Evolutionary conservation across 139 green algal genomes (phyloP).

Genomic region (Klebsormidium nitens): DNA sequence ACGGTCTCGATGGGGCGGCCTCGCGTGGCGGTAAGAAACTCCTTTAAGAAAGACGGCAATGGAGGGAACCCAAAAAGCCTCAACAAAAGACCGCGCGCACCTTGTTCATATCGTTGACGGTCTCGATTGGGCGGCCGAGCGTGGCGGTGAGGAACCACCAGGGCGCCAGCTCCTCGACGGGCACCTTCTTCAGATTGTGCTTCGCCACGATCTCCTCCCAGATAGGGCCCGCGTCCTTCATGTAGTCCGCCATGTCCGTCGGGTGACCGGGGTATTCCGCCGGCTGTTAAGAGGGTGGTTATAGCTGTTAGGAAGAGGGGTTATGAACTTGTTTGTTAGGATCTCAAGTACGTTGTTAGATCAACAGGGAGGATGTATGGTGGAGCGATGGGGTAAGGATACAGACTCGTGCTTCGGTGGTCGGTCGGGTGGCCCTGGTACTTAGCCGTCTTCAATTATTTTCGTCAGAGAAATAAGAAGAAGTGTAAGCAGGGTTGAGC

Average conservation of each 20-base stretch:
- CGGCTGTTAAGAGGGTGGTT: background rate
- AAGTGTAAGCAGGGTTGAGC: too few species aligned
- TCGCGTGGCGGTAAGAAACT: background rate
- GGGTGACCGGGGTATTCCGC: background rate
- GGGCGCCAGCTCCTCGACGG: constrained; percentile 4
- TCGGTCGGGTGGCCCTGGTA: too few species aligned
- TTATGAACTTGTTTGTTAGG: background rate
- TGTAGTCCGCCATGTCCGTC: background rate
- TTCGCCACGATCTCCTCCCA: constrained; percentile 17
- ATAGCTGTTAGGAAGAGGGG: background rate
- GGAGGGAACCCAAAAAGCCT: too few species aligned
- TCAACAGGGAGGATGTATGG: background rate
- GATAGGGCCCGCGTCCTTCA: constrained; percentile 7
- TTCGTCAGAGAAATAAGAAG: too few species aligned
- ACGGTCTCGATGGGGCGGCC: background rate
- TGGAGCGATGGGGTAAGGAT: background rate
- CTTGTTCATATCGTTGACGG: constrained; percentile 12
- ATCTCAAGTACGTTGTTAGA: background rate
- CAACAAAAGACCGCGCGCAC: too few species aligned
- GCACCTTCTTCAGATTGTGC: constrained; percentile 4
- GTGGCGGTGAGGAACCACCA: background rate
- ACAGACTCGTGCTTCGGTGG: background rate
- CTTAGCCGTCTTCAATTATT: too few species aligned
- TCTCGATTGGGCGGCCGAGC: background rate
- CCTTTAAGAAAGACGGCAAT: too few species aligned